Evolutionary conservation across 2,329 filamentous ascomycete species (phyloP), one percentile per base, ranked within the genome.

Genomic region (Diplocarpon mali): DNA sequence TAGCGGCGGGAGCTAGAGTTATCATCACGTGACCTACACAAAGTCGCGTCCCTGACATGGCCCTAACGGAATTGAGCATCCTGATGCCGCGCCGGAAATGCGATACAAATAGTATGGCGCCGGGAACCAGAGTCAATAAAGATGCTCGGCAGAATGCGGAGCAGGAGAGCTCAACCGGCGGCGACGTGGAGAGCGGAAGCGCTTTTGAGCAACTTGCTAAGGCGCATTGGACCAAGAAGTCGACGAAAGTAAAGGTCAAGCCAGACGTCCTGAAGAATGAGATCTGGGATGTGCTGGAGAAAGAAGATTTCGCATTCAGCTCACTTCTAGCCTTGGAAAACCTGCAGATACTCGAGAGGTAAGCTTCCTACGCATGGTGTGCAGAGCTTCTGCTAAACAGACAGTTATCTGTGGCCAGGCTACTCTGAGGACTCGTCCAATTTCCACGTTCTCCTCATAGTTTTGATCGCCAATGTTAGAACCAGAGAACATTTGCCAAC

Each of bases 321-420:
- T 83, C 83, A 5, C 72, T 98, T 16, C 69, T 94, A 52, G 75
- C 85, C 20, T 72, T 98, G 44, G 92, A 98, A 66, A 90, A 88
- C 56, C 67, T 96, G 56, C 92, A 95, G 67, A 79, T 89, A 35
- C 67, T 98, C 47, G 92, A 98, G 64, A 84, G 75, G 81, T 85
- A 67, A 15, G 66, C 51, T 24, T n/a, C 29, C 15, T 35, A 27
- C 15, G 9, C 6, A 10, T 24, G 20, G 12, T 3, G 32, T 15
- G 37, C 42, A 35, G 8, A 34, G 38, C 20, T 40, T 24, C 43
- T 47, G 36, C 52, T 60, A 51, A 60, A 29, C 40, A 44, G 46
- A 65, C 49, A 85, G 86, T 60, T 96, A 94, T 61, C 73, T 98
- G 24, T 98, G 92, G 92, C 92, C 92, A 37, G 86, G 84, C 41